Conservation (phyloP, 179 eudicot genomes). For the Sideroxylon spinosum region DNA sequence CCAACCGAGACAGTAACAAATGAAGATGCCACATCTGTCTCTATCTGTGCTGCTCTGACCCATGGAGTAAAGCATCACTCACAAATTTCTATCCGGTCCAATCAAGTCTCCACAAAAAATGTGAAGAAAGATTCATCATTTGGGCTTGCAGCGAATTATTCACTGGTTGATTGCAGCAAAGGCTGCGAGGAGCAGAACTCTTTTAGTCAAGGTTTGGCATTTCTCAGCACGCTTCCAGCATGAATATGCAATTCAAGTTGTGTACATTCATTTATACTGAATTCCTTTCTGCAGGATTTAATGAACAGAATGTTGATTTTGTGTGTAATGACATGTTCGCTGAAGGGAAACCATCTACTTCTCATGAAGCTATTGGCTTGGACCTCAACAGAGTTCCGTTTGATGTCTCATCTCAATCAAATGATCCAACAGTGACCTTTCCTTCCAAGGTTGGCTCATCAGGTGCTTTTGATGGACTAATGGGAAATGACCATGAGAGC, state of each 20-base stretch:
- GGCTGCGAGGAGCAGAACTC: conserved; percentile 12
- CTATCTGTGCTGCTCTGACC: conserved; percentile 15
- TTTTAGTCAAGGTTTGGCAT: conserved; percentile 24
- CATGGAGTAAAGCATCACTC: conserved; percentile 13
- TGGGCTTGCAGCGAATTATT: conserved; percentile 6
- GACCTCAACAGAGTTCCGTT: conserved; percentile 46
- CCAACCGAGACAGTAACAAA: conserved; percentile 20
- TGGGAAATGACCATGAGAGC: conserved; percentile 13
- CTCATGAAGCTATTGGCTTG: conserved; percentile 18
- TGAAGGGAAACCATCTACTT: conserved; percentile 14
- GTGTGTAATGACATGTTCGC: conserved; percentile 13
- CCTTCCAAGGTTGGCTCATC: conserved; percentile 16
- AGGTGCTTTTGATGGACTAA: conserved; percentile 19
- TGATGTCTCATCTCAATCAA: conserved; percentile 34
- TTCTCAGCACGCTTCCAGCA: conserved; percentile 10
- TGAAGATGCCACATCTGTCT: conserved; percentile 8
- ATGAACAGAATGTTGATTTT: conserved; percentile 16
- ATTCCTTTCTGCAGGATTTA: conserved; percentile 36
- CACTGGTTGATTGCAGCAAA: background rate
- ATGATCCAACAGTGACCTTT: conserved; percentile 22
- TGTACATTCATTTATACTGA: background rate
- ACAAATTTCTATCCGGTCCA: conserved; percentile 5
- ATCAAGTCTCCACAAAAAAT: conserved; percentile 12
- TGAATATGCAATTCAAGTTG: background rate
- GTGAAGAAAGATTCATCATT: conserved; percentile 16